These are phyloP conservation scores for Starmerella stigmatis DNA, from an alignment of 805 yeast genomes.

Conservation along the genomic window DNA sequence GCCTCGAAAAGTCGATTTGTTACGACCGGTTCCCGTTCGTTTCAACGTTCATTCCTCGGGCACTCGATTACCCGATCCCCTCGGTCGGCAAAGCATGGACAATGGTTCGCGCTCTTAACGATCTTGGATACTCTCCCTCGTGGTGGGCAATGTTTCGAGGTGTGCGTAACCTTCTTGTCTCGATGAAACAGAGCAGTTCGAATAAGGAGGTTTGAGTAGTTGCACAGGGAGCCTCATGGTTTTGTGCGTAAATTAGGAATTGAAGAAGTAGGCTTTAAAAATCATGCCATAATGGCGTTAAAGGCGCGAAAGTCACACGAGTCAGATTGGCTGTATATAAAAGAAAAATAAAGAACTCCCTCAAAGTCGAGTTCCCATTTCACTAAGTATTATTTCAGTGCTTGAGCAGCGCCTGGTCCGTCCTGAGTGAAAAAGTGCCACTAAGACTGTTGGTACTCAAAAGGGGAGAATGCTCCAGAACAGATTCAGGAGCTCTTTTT, in stretches of 20 bases:
- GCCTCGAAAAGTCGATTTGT: slow-evolving; percentile 78
- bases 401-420: too few relatives aligned
- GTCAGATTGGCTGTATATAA: too few relatives aligned
- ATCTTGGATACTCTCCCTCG: slow-evolving; percentile 63
- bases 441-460: slow-evolving; percentile 20
- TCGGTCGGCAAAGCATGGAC: slow-evolving; percentile 79
- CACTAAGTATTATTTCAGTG: neutral
- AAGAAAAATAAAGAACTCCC: neutral
- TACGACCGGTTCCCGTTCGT: slow-evolving; percentile 71
- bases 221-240: too few relatives aligned
- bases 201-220: too few relatives aligned
- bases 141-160: slow-evolving; percentile 58
- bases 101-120: slow-evolving; percentile 70
- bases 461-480: too few relatives aligned
- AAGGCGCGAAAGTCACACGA: too few relatives aligned
- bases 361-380: neutral
- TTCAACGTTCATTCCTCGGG: slow-evolving; percentile 70
- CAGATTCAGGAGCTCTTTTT: slow-evolving; percentile 33
- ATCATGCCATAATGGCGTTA: too few relatives aligned
- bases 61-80: slow-evolving; percentile 82
- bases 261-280: too few relatives aligned
- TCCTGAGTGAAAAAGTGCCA: too few relatives aligned
- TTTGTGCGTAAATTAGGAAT: too few relatives aligned
- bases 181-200: neutral
- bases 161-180: slow-evolving; percentile 39